Base-by-base conservation (phyloP, 148 eudicot genomes). In the Simmondsia chinensis region DNA sequence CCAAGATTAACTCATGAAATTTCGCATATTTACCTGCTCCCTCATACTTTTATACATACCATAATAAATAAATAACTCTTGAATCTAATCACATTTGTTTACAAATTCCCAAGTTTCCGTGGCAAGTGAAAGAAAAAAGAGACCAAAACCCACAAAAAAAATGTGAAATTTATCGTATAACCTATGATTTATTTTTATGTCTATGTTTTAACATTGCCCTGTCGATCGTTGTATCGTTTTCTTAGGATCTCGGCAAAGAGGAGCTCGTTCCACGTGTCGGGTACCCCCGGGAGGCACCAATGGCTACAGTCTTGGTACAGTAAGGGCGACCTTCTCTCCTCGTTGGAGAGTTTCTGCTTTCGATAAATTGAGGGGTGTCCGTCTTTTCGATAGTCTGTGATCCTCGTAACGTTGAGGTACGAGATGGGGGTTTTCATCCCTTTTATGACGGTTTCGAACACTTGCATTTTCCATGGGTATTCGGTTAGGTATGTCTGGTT, bases 231-330 rank as follows among this genome's bases (percentile, higher is more conserved):
- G 50, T 53, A 50, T 20, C 75, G 75, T 43, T 62, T 82, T 40
- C 71, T 73, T 36, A 91, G 50, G 35, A 91, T 45, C 59, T 91
- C 77, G 0, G 88, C 94, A 16, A 73, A 91, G 29, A 91, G 74
- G 30, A 85, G 71, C 69, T 91, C 97, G 49, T 91, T 91, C 97
- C 97, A 91, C 0, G 85, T 55, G 56, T 91, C 97, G 0, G 97
- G 97, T 43, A 91, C 97, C 0, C 97, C 97, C 0, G 97, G 97
- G 25, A 91, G 84, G 63, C 97, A 91, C 97, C 97, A 91, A 40
- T 91, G 97, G 74, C 97, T 91, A 53, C 97, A 91, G 27, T 91
- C 97, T 38, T 91, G 97, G 60, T 50, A 74, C 44, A 11, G 37
- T 34, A 91, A 13, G 1, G 88, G 89, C 13, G 86, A 46, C 57